phyloP scores from a whole-genome alignment of 768 basidiomycete genomes.

The Leccinum imitatum region DNA sequence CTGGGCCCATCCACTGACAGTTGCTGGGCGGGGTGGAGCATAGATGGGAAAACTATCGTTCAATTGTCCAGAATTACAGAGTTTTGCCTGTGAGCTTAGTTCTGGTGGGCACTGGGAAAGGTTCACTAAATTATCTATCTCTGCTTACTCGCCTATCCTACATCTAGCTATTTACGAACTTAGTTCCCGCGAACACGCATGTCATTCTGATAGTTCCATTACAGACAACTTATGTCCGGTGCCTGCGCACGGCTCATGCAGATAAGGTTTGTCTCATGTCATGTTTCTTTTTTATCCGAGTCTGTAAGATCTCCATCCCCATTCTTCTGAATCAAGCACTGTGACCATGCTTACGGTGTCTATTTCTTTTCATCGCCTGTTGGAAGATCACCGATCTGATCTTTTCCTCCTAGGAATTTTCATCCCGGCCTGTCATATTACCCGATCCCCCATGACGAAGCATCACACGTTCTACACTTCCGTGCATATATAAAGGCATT shows the following conservation, averaged over 20 bases:
- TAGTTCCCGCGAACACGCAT: slow-evolving; percentile 19
- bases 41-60: slow-evolving; percentile 19
- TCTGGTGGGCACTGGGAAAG: slow-evolving; percentile 19
- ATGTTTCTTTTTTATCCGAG: slow-evolving; percentile 29
- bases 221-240: slow-evolving; percentile 15
- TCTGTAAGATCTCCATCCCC: slow-evolving; percentile 25
- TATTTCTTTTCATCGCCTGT: slow-evolving; percentile 20
- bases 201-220: slow-evolving; percentile 11
- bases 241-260: slow-evolving; percentile 23
- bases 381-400: slow-evolving; percentile 23
- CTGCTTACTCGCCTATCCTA: slow-evolving; percentile 17
- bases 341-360: slow-evolving; percentile 12
- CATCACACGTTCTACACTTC: slow-evolving; percentile 18
- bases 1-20: neutral
- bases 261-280: slow-evolving; percentile 35
- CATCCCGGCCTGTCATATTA: slow-evolving; percentile 17
- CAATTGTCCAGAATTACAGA: slow-evolving; percentile 17
- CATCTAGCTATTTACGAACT: slow-evolving; percentile 11
- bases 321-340: slow-evolving; percentile 23
- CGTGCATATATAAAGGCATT: slow-evolving; percentile 29
- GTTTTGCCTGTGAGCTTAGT: slow-evolving; percentile 11
- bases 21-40: neutral
- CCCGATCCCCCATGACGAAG: slow-evolving; percentile 16
- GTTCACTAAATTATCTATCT: slow-evolving; percentile 13
- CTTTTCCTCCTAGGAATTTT: slow-evolving; percentile 16